These are phyloP conservation scores for Eutypa lata DNA, from an alignment of 2,329 filamentous ascomycete species.

Conservation along the genomic window DNA sequence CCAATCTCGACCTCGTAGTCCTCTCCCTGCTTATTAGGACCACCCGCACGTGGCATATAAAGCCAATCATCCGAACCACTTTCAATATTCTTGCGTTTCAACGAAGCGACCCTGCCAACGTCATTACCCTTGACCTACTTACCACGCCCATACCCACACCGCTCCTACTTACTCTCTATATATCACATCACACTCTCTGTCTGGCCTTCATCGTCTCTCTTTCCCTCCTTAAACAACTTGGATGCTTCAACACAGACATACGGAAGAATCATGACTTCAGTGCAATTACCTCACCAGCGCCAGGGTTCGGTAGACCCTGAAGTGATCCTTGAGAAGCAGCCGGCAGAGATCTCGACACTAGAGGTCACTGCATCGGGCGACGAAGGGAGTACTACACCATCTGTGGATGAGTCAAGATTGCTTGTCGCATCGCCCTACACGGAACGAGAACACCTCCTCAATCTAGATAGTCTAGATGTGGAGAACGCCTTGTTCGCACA, in stretches of 20 bases:
- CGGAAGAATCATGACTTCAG: not conserved
- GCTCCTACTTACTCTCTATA: no score
- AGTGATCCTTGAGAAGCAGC: not conserved
- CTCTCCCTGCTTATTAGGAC: no score
- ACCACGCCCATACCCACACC: no score
- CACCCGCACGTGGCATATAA: no score
- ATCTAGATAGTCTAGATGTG: constrained; percentile 63
- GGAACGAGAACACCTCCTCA: constrained; percentile 66
- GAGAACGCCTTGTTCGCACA: constrained; percentile 69
- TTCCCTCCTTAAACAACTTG: no score
- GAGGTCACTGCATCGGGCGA: not conserved
- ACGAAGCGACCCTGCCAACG: no score
- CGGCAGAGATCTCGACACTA: not conserved
- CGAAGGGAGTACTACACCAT: constrained; percentile 11
- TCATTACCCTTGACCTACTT: no score
- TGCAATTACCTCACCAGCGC: not conserved
- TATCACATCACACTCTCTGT: no score
- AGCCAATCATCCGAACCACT: no score
- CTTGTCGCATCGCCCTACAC: constrained; percentile 76
- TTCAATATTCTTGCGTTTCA: no score
- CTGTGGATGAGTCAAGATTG: constrained; percentile 16
- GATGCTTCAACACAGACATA: not conserved
- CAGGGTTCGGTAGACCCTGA: not conserved
- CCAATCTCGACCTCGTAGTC: no score
- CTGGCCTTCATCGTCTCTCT: no score